These are phyloP conservation scores for Saturnispora serradocipensis DNA, from an alignment of 805 yeast species.

Conservation along the genomic window DNA sequence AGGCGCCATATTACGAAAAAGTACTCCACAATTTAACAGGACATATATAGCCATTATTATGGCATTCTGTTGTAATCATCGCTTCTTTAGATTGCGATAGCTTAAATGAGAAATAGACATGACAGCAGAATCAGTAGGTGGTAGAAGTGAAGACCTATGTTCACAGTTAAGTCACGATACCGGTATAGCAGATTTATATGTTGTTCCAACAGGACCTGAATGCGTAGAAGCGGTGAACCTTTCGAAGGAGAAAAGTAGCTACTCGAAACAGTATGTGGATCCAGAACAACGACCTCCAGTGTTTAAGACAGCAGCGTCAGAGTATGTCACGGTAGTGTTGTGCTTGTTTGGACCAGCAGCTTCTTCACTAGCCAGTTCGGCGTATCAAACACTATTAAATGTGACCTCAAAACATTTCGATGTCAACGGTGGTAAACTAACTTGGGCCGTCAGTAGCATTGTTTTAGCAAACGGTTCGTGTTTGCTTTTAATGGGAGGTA, in stretches of 20 bases:
- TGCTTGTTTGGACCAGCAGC: constrained; percentile 35
- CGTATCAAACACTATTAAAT: constrained; percentile 30
- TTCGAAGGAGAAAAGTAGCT: constrained; percentile 5
- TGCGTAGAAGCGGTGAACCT: neutral
- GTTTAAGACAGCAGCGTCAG: constrained; percentile 27
- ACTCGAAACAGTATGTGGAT: constrained; percentile 11
- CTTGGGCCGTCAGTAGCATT: constrained; percentile 36
- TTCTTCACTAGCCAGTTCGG: constrained; percentile 29
- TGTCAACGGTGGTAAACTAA: constrained; percentile 32
- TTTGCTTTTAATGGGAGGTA: constrained; percentile 35
- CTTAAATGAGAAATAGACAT: neutral
- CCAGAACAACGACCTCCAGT: constrained; percentile 30
- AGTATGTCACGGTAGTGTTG: constrained; percentile 25
- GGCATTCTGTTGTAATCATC: neutral
- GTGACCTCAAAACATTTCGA: constrained; percentile 28
- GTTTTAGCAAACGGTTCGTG: constrained; percentile 36
- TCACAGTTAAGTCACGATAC: neutral
- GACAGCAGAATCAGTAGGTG: neutral
- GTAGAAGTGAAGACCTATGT: neutral
- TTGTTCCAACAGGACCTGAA: constrained; percentile 3
- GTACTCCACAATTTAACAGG: neutral
- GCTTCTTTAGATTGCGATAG: neutral
- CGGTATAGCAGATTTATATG: neutral
- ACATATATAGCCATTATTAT: neutral
- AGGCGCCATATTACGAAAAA: neutral